Evolutionary conservation across 116 monocot species (phyloP), one percentile per base, ranked within the genome.

Genomic region (Phalaenopsis hybrid): DNA sequence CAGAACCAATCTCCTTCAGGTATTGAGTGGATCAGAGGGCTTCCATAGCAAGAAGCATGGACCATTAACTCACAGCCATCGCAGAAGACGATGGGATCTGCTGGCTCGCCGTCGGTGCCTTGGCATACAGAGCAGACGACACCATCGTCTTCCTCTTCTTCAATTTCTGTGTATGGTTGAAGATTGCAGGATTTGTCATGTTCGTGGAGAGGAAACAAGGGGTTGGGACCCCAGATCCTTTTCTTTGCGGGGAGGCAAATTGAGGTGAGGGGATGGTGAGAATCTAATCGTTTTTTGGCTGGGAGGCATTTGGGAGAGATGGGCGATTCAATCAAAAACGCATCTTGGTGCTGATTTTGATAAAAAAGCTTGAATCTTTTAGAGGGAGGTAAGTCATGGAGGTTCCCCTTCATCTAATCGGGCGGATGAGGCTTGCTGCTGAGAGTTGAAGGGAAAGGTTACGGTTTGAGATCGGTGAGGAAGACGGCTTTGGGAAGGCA

Each of bases 1-100:
- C 98, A 98, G 90, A 95, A 93, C 98, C 98, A 98, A 76, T 95
- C 95, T 7, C 92, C 95, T 4, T 91, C 95, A 11, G 98, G 93
- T 20, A 98, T 80, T 34, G 83, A 83, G 1, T 80, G 43, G 48
- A 61, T 23, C 11, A 98, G 88, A 18, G 98, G 98, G 79, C 87
- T 88, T 10, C 98, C 98, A 79, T 98, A 98, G 88, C 98, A 98
- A 50, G 88, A 82, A 59, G 89, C 86, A 81, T 98, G 98, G 43
- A 95, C 98, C 88, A 85, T 93, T 18, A 95, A 85, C 16, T 93
- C 93, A 80, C 98, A 98, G 61, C 98, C 98, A 68, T 98, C 95
- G 86, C 98, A 98, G 85, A 98, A 91, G 8, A 98, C 98, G 80
- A 98, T 98, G 12, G 98, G 95, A 79, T 98, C 90, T 21, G 49